Conservation (phyloP, 2,329 filamentous ascomycete genomes). For the Colletotrichum cordylinicola region DNA sequence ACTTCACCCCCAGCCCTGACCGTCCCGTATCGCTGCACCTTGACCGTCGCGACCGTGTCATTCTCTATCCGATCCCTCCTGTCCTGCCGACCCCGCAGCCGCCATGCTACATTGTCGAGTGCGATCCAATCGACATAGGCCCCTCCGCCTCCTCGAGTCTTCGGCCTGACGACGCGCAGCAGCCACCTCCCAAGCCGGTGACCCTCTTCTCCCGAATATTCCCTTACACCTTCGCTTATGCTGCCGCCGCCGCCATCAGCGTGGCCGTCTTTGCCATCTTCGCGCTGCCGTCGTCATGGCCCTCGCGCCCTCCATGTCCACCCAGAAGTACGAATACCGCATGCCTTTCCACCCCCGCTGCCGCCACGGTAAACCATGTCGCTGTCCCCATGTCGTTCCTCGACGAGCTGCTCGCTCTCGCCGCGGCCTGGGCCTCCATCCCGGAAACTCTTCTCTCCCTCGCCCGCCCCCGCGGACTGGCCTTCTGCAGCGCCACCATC, state of each 20-base stretch:
- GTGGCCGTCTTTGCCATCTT: constrained; percentile 2
- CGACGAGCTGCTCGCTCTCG: not conserved
- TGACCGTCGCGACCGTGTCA: not conserved
- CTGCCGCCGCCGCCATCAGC: not conserved
- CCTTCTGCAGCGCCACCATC: not conserved
- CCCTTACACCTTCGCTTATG: not conserved
- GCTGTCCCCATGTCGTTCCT: not conserved
- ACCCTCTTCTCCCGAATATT: not conserved
- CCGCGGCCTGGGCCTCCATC: constrained; percentile 1
- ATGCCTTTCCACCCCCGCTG: not conserved
- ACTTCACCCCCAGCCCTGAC: not conserved
- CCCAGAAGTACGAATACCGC: not conserved
- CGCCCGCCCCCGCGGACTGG: not conserved
- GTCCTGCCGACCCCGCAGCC: not conserved
- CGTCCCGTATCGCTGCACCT: not conserved
- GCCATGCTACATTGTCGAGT: not conserved
- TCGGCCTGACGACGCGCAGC: not conserved
- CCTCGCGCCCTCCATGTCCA: not conserved
- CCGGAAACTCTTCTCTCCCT: not conserved
- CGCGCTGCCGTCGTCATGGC: not conserved
- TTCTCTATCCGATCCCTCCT: not conserved
- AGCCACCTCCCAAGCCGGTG: not conserved
- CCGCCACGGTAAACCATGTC: not conserved
- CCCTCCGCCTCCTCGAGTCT: not conserved
- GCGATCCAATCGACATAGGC: not conserved